These are phyloP conservation scores for Syzygium aromaticum DNA, from an alignment of 345 rosid species.

Conservation along the genomic window DNA sequence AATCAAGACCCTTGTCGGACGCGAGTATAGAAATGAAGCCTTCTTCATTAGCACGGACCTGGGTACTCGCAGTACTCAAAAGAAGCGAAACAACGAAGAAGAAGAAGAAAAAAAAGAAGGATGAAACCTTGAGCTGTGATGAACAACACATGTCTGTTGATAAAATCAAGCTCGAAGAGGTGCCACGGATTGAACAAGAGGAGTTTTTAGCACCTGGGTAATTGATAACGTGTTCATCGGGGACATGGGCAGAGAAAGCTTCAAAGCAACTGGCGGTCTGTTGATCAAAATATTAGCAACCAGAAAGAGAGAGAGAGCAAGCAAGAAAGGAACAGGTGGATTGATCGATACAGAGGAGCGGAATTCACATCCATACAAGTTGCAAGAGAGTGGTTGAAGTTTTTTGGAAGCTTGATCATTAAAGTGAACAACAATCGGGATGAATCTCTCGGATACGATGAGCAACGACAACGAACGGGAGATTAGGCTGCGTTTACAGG, in stretches of 20 bases:
- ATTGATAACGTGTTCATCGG: background rate
- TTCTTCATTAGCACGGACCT: slow-evolving; percentile 21
- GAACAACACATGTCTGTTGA: background rate
- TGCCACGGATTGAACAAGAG: background rate
- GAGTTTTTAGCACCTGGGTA: background rate
- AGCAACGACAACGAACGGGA: background rate
- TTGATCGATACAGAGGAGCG: background rate
- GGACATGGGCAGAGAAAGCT: background rate
- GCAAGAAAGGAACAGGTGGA: background rate
- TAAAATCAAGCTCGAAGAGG: background rate
- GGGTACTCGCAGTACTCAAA: slow-evolving; percentile 24
- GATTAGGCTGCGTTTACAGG: background rate
- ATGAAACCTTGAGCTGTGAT: background rate
- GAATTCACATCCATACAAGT: background rate
- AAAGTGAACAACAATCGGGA: background rate
- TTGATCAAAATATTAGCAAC: background rate
- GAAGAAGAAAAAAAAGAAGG: slow-evolving; percentile 6
- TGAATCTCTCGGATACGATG: background rate
- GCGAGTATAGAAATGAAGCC: slow-evolving; percentile 42
- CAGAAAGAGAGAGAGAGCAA: background rate
- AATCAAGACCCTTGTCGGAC: slow-evolving; percentile 53
- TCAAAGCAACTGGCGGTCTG: background rate
- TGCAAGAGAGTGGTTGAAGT: background rate
- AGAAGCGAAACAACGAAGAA: slow-evolving; percentile 17
- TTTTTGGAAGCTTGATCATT: slow-evolving; percentile 2